Conservation (phyloP, 805 yeast genomes). For the Lipomyces anomalus region DNA sequence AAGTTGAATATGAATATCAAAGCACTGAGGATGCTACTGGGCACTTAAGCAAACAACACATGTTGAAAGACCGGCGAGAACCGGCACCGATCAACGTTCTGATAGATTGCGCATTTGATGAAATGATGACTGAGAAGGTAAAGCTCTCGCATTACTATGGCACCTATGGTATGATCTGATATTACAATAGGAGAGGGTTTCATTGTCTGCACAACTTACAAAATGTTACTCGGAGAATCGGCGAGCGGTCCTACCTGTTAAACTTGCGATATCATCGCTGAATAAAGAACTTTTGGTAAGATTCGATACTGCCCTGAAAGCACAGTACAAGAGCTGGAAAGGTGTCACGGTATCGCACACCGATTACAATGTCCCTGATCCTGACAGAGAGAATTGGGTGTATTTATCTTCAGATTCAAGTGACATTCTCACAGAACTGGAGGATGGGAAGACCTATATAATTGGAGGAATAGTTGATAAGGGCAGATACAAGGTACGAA, state of each 20-base stretch:
- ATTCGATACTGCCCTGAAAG: slow-evolving; percentile 55
- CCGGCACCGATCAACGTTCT: slow-evolving; percentile 38
- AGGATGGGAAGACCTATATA: slow-evolving; percentile 68
- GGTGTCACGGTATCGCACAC: slow-evolving; percentile 48
- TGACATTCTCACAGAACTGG: slow-evolving; percentile 55
- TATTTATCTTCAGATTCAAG: slow-evolving; percentile 87
- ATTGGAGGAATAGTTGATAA: slow-evolving; percentile 97
- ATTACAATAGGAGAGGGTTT: slow-evolving; percentile 39
- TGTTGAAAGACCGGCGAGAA: no score
- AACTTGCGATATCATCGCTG: slow-evolving; percentile 58
- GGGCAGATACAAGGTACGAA: slow-evolving; percentile 47
- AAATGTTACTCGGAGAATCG: slow-evolving; percentile 76
- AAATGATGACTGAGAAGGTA: slow-evolving; percentile 70
- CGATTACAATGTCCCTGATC: slow-evolving; percentile 34
- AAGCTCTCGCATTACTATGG: no score
- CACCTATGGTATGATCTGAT: background rate
- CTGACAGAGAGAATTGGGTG: slow-evolving; percentile 33
- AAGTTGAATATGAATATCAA: slow-evolving; percentile 36
- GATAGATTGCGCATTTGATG: slow-evolving; percentile 90
- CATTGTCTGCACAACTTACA: slow-evolving; percentile 74
- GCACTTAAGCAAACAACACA: no score
- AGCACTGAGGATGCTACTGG: background rate
- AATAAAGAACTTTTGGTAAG: slow-evolving; percentile 58
- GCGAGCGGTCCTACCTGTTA: slow-evolving; percentile 51
- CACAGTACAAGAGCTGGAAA: slow-evolving; percentile 63